Evolutionary conservation across 768 basidiomycete species (phyloP).

Genomic region (Astraeus odoratus): DNA sequence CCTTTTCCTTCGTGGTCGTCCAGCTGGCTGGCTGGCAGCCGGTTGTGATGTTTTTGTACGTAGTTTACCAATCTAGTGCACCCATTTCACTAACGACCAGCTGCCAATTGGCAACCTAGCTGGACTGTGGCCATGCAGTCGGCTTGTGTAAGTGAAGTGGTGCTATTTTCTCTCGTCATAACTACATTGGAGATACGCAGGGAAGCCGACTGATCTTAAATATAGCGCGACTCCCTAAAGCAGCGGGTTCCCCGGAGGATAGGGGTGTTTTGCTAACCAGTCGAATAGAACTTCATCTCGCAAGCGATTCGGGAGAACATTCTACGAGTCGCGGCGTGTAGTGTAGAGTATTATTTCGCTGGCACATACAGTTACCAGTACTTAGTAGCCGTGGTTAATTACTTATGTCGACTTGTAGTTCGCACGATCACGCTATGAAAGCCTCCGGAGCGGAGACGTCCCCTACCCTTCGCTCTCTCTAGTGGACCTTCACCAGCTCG

Average conservation of each 20-base stretch:
- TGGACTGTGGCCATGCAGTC: not conserved
- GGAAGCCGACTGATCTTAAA: constrained; percentile 5
- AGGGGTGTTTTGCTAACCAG: not conserved
- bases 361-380: not conserved
- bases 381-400: not conserved
- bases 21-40: not conserved
- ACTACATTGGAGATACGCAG: not conserved
- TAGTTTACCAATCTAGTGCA: not conserved
- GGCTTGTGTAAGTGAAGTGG: not conserved
- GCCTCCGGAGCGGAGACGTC: constrained; percentile 3
- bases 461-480: too few species aligned
- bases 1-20: not conserved
- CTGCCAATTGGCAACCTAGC: not conserved
- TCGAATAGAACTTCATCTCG: not conserved
- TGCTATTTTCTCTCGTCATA: not conserved
- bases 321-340: not conserved
- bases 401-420: not conserved
- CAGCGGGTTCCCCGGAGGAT: not conserved
- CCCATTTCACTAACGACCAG: not conserved
- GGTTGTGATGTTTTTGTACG: constrained; percentile 4
- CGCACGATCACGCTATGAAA: constrained; percentile 17
- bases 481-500: too few species aligned
- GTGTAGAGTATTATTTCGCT: not conserved
- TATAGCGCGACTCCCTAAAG: constrained; percentile 1
- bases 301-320: not conserved